Evolutionary conservation across 768 basidiomycete genomes (phyloP).

Genomic region (Neoboletus subvelutipes): DNA sequence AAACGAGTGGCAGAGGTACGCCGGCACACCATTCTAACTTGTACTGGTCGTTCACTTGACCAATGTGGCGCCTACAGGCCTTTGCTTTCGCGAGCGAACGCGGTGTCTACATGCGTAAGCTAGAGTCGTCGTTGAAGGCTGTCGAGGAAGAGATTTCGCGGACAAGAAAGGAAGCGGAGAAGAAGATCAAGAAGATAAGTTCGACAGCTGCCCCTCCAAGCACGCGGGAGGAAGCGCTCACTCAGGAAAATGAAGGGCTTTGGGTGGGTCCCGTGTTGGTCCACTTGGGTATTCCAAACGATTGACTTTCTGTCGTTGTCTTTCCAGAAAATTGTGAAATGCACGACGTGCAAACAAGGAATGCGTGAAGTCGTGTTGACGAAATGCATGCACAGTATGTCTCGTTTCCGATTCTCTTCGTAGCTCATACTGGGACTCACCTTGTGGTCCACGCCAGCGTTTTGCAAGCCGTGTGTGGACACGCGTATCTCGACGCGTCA

Average conservation of each 20-base stretch:
- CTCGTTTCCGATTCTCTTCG: neutral
- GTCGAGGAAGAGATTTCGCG: constrained; percentile 49
- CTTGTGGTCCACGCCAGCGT: constrained; percentile 48
- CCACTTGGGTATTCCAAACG: neutral
- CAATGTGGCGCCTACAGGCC: constrained; percentile 25
- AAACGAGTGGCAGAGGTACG: constrained; percentile 42
- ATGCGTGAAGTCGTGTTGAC: constrained; percentile 80
- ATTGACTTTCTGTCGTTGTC: neutral
- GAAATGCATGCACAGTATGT: constrained; percentile 91
- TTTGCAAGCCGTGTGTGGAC: constrained; percentile 84
- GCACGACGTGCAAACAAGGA: constrained; percentile 79
- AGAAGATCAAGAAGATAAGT: constrained; percentile 46
- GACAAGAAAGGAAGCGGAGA: constrained; percentile 52
- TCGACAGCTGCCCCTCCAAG: constrained; percentile 31
- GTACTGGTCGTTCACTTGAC: neutral
- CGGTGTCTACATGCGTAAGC: constrained; percentile 21
- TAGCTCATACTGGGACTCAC: neutral
- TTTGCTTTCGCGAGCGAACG: constrained; percentile 32
- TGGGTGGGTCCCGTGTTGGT: constrained; percentile 43
- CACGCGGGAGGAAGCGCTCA: constrained; percentile 36
- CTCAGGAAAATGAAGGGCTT: constrained; percentile 54
- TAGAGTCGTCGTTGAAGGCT: constrained; percentile 19
- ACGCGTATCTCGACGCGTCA: constrained; percentile 86
- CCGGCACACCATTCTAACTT: neutral
- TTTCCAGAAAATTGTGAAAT: constrained; percentile 73